Base-by-base conservation (phyloP, 345 rosid genomes). In the Angophora floribunda region DNA sequence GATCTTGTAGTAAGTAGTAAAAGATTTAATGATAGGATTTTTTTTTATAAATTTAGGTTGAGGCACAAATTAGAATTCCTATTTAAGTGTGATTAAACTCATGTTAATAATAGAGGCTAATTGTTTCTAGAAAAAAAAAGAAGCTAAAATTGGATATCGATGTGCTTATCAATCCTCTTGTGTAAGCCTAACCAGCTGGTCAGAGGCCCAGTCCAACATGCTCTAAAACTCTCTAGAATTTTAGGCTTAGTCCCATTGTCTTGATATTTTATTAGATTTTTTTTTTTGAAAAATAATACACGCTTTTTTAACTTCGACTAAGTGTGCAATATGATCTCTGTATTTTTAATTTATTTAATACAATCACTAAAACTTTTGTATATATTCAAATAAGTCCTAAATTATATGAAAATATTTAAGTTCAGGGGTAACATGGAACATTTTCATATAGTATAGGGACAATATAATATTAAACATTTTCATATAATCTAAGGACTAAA, bases 341-440 rank as follows among this genome's bases (percentile, higher is more conserved):
- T 6, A 50, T 1, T 50, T 50, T 50, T 50, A 50, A 50, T 50
- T 50, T 50, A 1, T 50, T 50, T 2, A 52, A 3, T 1, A 0
- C 9, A 7, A 26, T 0, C 15, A 2, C 1, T 26, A 59, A 59
- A 26, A 0, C 26, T 63, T 63, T 13, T 0, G 2, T n/a, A 63
- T 0, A n/a, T 14, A 2, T 6, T 63, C 1, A 63, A n/a, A n/a
- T 63, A n/a, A 14, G 1, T n/a, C 0, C 15, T 63, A 7, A 0
- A 63, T 63, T n/a, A 0, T 63, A 63, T 63, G 9, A 7, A 63
- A 63, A n/a, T n/a, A 0, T n/a, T 63, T 2, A 26, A 22, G 22
- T 22, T 7, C 61, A 55, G 3, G 28, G 4, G 9, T 7, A 55
- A 55, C 22, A 55, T 55, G 4, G 41, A 36, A 36, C 41, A 36